Evolutionary conservation across 139 green algal genomes (phyloP).

Genomic region (Astrephomene gubernaculifera): DNA sequence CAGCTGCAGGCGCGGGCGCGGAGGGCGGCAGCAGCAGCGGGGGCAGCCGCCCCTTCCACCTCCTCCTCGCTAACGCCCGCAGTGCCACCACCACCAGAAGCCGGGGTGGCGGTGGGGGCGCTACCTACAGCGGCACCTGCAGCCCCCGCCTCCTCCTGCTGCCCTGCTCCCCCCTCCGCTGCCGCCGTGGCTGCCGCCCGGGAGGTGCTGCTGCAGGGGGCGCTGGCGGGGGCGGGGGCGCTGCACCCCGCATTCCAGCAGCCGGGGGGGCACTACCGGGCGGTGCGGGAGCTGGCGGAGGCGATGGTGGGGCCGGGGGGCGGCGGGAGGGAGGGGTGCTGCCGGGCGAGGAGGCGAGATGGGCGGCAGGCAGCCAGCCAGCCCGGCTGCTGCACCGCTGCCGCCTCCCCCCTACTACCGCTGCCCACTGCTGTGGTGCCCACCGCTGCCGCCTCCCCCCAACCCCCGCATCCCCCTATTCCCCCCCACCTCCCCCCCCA

Average conservation of each 20-base stretch:
- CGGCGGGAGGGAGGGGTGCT: not conserved
- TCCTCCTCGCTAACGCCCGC: no score
- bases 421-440: no score
- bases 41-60: no score
- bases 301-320: conserved; percentile 52
- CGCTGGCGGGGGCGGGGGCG: not conserved
- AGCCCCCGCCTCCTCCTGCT: not conserved
- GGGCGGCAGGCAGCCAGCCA: not conserved
- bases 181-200: not conserved
- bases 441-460: not conserved
- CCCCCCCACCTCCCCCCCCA: not conserved
- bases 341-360: not conserved
- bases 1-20: conserved; percentile 4
- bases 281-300: conserved; percentile 66
- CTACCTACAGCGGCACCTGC: not conserved
- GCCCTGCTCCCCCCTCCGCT: not conserved
- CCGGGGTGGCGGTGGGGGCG: no score
- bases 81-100: no score
- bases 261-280: conserved; percentile 62
- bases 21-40: not conserved
- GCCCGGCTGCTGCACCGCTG: not conserved
- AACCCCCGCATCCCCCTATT: not conserved
- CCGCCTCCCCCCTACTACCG: no score
- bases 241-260: conserved; percentile 77
- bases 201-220: conserved; percentile 17